phyloP scores from a whole-genome alignment of 208 protist genomes.

The Leishmania lainsoni region DNA sequence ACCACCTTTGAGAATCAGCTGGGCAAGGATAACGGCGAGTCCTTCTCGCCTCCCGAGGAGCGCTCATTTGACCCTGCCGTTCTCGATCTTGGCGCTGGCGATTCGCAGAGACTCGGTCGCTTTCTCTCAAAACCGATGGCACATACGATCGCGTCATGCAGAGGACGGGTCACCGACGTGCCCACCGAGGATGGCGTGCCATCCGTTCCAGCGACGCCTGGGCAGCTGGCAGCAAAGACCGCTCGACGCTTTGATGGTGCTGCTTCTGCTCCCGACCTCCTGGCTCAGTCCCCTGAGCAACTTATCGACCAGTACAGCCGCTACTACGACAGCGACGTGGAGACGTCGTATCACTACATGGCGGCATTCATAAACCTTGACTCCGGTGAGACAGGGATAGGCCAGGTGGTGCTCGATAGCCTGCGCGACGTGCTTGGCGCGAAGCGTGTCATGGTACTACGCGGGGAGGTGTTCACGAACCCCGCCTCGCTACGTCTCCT shows the following conservation, averaged over 20 bases:
- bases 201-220: conserved; percentile 4
- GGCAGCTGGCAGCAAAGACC: conserved; percentile 1
- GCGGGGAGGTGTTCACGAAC: conserved; percentile 50
- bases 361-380: conserved; percentile 71
- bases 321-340: conserved; percentile 27
- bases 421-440: conserved; percentile 54
- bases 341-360: conserved; percentile 51
- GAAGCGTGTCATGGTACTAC: conserved; percentile 58
- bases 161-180: conserved; percentile 12
- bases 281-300: background rate
- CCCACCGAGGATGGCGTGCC: conserved; percentile 13
- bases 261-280: background rate
- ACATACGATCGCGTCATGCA: background rate
- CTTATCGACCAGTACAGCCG: conserved; percentile 19
- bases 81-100: conserved; percentile 4
- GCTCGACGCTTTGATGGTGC: conserved; percentile 3
- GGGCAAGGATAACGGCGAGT: background rate
- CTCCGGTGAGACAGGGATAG: conserved; percentile 55
- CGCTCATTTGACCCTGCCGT: conserved; percentile 1
- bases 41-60: conserved; percentile 21
- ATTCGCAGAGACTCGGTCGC: background rate
- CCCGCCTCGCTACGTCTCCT: conserved; percentile 41
- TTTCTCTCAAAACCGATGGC: background rate
- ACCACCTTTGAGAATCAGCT: conserved; percentile 11
- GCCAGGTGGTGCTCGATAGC: conserved; percentile 32